phyloP scores from a whole-genome alignment of 129 eudicot genomes.

The Chrysanthemum seticuspe region DNA sequence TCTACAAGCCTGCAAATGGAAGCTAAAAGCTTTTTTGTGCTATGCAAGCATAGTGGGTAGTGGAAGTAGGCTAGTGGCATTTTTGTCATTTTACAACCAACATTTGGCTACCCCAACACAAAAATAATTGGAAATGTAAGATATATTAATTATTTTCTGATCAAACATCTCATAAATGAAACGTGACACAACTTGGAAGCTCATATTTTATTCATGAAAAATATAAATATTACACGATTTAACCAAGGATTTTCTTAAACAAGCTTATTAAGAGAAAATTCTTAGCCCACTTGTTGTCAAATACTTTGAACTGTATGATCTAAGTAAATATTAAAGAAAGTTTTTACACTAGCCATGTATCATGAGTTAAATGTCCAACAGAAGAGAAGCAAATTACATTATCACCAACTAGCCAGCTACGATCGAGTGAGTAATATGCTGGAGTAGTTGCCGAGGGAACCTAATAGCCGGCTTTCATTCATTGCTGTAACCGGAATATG shows the following conservation, averaged over 20 bases:
- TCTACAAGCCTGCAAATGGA: slow-evolving; percentile 42
- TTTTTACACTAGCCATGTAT: too few species aligned
- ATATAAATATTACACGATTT: background rate
- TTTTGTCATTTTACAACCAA: slow-evolving; percentile 17
- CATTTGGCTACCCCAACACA: slow-evolving; percentile 9
- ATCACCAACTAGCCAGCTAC: slow-evolving; percentile 8
- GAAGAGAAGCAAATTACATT: background rate
- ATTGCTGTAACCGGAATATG: slow-evolving; percentile 15
- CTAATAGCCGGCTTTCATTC: slow-evolving; percentile 23
- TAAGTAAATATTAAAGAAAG: too few species aligned
- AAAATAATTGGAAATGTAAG: too few species aligned
- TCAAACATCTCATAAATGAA: too few species aligned
- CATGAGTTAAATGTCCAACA: too few species aligned
- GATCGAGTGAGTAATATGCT: background rate
- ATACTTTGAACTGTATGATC: too few species aligned
- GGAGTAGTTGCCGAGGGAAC: background rate
- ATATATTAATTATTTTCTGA: background rate
- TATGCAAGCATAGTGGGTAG: slow-evolving; percentile 38
- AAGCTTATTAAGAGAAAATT: background rate
- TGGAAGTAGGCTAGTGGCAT: slow-evolving; percentile 36
- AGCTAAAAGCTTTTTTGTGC: slow-evolving; percentile 46
- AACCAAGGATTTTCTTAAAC: background rate
- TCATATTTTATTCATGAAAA: too few species aligned
- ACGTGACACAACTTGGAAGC: too few species aligned
- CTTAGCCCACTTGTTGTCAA: too few species aligned